Evolutionary conservation across 495 filamentous ascomycete genomes (phyloP).

Genomic region (Aspergillus leporis): DNA sequence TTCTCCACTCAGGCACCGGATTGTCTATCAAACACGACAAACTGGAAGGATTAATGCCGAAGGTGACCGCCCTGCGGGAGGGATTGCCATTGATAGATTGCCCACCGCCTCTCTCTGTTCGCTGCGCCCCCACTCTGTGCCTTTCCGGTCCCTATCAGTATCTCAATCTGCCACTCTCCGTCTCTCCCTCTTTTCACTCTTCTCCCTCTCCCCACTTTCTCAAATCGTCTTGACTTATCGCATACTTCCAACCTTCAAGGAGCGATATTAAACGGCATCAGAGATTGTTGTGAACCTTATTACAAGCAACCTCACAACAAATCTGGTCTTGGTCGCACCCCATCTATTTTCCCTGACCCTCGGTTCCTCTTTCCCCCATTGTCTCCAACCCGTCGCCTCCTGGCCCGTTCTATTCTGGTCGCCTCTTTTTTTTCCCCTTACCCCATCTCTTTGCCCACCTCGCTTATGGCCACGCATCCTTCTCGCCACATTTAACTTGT

Average conservation of each 20-base stretch:
- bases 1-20: conserved; percentile 3
- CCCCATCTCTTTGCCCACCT: conserved; percentile 9
- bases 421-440: conserved; percentile 12
- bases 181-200: conserved; percentile 1
- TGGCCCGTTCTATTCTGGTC: conserved; percentile 12
- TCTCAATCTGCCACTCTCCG: conserved; percentile 1
- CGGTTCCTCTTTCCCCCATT: conserved; percentile 19
- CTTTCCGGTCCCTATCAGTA: conserved; percentile 4
- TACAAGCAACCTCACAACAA: background rate
- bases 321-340: background rate
- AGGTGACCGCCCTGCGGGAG: conserved; percentile 14
- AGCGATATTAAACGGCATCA: background rate
- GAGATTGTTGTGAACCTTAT: background rate
- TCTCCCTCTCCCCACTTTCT: conserved; percentile 8
- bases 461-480: conserved; percentile 27
- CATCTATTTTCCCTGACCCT: background rate
- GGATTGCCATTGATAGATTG: background rate
- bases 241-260: background rate
- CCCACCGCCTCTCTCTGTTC: conserved; percentile 6
- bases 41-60: conserved; percentile 20
- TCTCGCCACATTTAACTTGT: conserved; percentile 9
- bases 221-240: conserved; percentile 18
- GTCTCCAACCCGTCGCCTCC: conserved; percentile 24
- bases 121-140: background rate
- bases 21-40: background rate